These are phyloP conservation scores for Dictyostelium discoideum DNA, from an alignment of 78 protist species.

Conservation along the genomic window DNA sequence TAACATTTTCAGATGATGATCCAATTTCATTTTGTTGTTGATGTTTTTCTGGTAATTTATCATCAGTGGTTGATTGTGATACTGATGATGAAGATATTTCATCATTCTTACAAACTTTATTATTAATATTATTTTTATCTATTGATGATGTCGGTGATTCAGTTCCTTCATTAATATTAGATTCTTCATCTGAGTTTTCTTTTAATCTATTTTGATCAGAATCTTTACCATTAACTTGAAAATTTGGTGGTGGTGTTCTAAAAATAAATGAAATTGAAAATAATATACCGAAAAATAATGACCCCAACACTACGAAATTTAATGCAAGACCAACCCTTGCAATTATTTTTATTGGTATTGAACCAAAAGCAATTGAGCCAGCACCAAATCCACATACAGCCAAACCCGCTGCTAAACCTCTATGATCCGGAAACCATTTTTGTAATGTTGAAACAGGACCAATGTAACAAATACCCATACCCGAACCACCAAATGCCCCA, in stretches of 20 bases:
- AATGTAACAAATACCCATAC: slow-evolving; percentile 79
- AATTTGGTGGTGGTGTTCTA: slow-evolving; percentile 75
- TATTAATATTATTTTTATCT: no score
- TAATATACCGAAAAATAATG: slow-evolving; percentile 8
- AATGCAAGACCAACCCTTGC: slow-evolving; percentile 34
- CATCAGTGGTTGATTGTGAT: background rate
- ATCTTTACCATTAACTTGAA: background rate
- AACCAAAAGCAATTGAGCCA: slow-evolving; percentile 69
- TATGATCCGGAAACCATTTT: slow-evolving; percentile 86
- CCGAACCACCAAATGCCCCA: slow-evolving; percentile 82
- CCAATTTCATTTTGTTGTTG: background rate
- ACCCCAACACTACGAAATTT: slow-evolving; percentile 75
- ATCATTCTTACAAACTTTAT: background rate
- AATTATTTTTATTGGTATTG: slow-evolving; percentile 46
- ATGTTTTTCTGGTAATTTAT: background rate
- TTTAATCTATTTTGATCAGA: background rate
- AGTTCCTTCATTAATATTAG: background rate
- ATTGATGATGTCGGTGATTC: background rate
- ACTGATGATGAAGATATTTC: background rate
- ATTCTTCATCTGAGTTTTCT: background rate
- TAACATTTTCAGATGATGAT: background rate
- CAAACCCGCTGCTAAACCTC: slow-evolving; percentile 80
- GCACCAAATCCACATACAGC: slow-evolving; percentile 92
- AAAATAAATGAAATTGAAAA: slow-evolving; percentile 21
- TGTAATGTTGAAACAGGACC: slow-evolving; percentile 81